Conservation (phyloP, 2,329 filamentous ascomycete species). For the Pseudocercospora cruenta region DNA sequence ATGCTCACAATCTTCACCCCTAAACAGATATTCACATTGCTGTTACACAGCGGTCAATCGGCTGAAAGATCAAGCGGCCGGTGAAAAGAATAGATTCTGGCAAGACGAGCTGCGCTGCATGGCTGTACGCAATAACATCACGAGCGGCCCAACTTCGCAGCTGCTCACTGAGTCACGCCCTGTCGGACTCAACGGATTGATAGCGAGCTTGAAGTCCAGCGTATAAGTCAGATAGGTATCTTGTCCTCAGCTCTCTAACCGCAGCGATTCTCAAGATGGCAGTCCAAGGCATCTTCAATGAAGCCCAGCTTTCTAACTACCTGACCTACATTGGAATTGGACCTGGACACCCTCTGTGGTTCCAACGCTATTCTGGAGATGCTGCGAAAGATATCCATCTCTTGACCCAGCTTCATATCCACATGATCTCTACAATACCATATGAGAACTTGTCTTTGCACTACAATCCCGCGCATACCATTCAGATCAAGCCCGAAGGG, state of each 20-base stretch:
- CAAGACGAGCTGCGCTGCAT: too few species aligned
- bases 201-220: not conserved
- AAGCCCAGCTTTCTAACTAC: not conserved
- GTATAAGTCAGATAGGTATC: not conserved
- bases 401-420: constrained; percentile 23
- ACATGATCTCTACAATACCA: constrained; percentile 49
- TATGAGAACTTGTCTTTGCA: constrained; percentile 63
- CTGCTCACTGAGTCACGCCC: not conserved
- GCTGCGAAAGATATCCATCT: constrained; percentile 16
- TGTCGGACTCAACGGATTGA: not conserved
- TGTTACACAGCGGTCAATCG: not conserved
- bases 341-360: constrained; percentile 1
- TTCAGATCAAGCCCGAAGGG: constrained; percentile 53
- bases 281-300: not conserved
- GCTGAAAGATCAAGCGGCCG: not conserved
- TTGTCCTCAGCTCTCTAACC: not conserved
- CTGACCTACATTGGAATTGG: constrained; percentile 3
- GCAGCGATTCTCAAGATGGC: not conserved
- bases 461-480: constrained; percentile 51
- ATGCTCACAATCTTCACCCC: not conserved
- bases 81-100: not conserved
- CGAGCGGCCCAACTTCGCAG: not conserved
- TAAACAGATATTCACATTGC: not conserved
- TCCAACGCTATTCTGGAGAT: constrained; percentile 15
- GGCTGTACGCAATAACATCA: too few species aligned